phyloP scores from a whole-genome alignment of 73 alveolate genomes.

The Symbiodinium natans region DNA sequence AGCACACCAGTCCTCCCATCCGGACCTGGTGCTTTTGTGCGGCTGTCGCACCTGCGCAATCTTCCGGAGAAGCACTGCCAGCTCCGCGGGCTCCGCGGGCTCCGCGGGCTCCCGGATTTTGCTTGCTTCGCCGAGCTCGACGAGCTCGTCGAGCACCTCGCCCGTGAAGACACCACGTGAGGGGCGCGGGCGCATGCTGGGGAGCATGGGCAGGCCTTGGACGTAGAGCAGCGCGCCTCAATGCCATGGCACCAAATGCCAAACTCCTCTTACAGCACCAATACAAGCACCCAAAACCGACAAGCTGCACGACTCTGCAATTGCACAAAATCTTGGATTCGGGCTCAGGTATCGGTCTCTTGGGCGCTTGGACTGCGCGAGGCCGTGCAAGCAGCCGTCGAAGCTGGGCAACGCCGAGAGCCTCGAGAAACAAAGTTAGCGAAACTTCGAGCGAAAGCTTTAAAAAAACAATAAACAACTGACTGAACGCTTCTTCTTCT shows the following conservation, averaged over 20 bases:
- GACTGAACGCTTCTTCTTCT: no score
- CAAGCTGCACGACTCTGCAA: no score
- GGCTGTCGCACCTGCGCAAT: neutral
- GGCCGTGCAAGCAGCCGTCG: neutral
- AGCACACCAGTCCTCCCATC: neutral
- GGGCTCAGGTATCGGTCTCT: constrained; percentile 9
- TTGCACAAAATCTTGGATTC: no score
- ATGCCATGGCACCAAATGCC: neutral
- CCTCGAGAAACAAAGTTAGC: neutral
- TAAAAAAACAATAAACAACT: no score
- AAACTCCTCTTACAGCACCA: neutral
- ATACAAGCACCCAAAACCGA: no score
- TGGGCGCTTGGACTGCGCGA: neutral
- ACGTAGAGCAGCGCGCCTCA: neutral
- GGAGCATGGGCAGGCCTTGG: neutral
- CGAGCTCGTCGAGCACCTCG: no score
- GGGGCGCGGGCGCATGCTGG: neutral
- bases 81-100: neutral
- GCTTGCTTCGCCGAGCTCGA: no score
- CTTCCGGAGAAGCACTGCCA: neutral
- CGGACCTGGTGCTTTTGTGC: neutral
- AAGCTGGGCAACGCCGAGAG: constrained; percentile 27
- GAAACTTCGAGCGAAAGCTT: no score
- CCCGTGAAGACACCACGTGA: neutral
- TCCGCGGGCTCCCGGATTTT: neutral